These are phyloP conservation scores for Lotus japonicus DNA, from an alignment of 306 rosid species.

Conservation along the genomic window DNA sequence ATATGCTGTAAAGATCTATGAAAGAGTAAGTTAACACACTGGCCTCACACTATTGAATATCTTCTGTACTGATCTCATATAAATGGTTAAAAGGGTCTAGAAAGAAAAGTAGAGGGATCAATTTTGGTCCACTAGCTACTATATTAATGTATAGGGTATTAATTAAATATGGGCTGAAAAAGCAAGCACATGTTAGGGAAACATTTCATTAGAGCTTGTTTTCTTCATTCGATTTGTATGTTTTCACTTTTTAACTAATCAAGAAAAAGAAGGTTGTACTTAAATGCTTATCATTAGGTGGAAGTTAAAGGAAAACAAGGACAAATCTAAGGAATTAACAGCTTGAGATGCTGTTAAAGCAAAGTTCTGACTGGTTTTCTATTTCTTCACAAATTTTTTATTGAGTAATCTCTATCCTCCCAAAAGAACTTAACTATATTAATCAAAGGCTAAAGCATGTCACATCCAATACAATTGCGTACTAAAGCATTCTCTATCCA, in stretches of 20 bases:
- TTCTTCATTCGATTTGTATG: background rate
- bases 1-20: constrained; percentile 24
- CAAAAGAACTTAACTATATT: background rate
- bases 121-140: constrained; percentile 2
- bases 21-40: constrained; percentile 21
- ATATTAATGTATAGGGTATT: background rate
- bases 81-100: constrained; percentile 15
- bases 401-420: constrained; percentile 3
- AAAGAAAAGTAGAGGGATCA: background rate
- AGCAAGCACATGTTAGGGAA: background rate
- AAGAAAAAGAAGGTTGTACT: background rate
- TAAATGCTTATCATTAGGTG: background rate
- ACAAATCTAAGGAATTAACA: background rate
- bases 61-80: background rate
- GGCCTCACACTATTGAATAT: constrained; percentile 8
- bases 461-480: background rate
- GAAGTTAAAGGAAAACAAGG: constrained; percentile 1
- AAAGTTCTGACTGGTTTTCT: background rate
- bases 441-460: background rate
- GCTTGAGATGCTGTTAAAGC: constrained; percentile 7
- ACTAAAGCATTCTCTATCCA: background rate
- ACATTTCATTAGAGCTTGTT: background rate
- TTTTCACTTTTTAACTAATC: background rate
- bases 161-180: background rate
- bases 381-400: background rate